phyloP scores from a whole-genome alignment of 164 flowering plant species.

The Vitis rotundifolia region DNA sequence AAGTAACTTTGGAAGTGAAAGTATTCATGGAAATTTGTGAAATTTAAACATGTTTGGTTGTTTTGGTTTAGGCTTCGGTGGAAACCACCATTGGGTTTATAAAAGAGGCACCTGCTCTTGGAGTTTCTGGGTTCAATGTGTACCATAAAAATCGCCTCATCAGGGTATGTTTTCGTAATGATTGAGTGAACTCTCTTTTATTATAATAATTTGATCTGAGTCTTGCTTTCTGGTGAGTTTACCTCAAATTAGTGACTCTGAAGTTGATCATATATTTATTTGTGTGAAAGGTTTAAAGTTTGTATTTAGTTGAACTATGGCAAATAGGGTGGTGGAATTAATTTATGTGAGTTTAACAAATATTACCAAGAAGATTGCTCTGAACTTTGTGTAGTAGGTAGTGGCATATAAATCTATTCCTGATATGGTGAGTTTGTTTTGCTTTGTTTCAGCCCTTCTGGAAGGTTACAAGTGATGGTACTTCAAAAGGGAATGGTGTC shows the following conservation, averaged over 20 bases:
- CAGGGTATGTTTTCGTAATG: conserved; percentile 50
- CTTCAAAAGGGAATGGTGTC: conserved; percentile 58
- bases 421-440: conserved; percentile 15
- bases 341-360: too few species aligned
- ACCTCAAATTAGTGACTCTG: not conserved
- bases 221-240: not conserved
- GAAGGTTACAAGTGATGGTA: conserved; percentile 65
- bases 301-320: too few species aligned
- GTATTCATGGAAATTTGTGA: not conserved
- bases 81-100: conserved; percentile 75
- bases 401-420: not conserved
- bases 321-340: too few species aligned
- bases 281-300: too few species aligned
- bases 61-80: conserved; percentile 47
- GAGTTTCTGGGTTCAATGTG: conserved; percentile 70
- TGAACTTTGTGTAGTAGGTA: not conserved
- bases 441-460: conserved; percentile 76
- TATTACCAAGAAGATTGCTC: too few species aligned
- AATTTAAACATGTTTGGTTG: not conserved
- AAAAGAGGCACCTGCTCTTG: conserved; percentile 72
- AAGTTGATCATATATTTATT: not conserved
- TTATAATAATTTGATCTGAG: not conserved
- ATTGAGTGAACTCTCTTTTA: not conserved
- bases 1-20: too few species aligned
- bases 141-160: conserved; percentile 95